Percentiles rank a stretch among this genome's conserved stretches.
phyloP scores from a whole-genome alignment of 768 basidiomycete genomes.

The Serpula lacrymans region DNA sequence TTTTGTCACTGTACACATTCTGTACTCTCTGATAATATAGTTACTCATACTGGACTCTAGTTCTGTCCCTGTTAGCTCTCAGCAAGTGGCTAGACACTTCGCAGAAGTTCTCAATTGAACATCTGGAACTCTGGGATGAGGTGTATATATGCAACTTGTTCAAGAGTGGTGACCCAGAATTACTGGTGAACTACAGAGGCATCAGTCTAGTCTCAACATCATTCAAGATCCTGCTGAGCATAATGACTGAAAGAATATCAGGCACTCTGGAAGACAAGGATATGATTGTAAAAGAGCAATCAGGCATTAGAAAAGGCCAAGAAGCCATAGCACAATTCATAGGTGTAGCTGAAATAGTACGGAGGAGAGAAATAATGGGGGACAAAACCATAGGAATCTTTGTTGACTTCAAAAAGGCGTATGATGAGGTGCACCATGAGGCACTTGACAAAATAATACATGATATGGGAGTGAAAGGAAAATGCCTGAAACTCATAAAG shows the following conservation, averaged over 20 bases:
- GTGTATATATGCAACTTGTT: slow-evolving; percentile 6
- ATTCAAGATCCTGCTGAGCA: slow-evolving; percentile 6
- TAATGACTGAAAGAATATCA: slow-evolving; percentile 7
- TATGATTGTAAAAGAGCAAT: neutral
- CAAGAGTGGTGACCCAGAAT: slow-evolving; percentile 10
- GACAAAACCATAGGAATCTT: slow-evolving; percentile 6
- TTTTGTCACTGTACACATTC: too few species aligned
- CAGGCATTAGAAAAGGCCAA: slow-evolving; percentile 9
- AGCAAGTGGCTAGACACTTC: too few species aligned
- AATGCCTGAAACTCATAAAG: neutral
- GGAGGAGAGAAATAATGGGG: neutral
- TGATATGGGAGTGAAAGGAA: slow-evolving; percentile 4
- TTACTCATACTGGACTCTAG: too few species aligned
- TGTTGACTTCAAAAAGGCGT: slow-evolving; percentile 15
- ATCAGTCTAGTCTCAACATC: slow-evolving; percentile 11
- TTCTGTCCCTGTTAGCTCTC: too few species aligned
- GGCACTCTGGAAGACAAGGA: neutral
- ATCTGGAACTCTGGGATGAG: slow-evolving; percentile 7
- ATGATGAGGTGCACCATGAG: slow-evolving; percentile 9
- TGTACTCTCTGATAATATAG: too few species aligned
- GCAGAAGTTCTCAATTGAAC: too few species aligned
- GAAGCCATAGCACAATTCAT: slow-evolving; percentile 12
- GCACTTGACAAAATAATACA: slow-evolving; percentile 8
- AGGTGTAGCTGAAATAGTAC: slow-evolving; percentile 10
- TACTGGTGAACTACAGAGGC: slow-evolving; percentile 8